These are phyloP conservation scores for Debaryomycetaceae sp. DNA, from an alignment of 1,139 yeast species.

Conservation along the genomic window DNA sequence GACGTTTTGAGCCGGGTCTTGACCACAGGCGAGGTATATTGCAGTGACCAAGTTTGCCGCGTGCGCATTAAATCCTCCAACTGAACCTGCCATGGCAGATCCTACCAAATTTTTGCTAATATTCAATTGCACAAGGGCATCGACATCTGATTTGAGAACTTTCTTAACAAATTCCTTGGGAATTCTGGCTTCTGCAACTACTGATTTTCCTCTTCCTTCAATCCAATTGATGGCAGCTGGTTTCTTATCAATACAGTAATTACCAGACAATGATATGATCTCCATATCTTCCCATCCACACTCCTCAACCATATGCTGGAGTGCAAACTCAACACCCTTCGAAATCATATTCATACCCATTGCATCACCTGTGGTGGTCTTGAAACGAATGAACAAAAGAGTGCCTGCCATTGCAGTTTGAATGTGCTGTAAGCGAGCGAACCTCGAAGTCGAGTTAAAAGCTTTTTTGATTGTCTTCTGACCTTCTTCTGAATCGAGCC, in stretches of 20 bases:
- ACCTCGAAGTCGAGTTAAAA: slow-evolving; percentile 93
- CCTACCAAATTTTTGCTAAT: slow-evolving; percentile 88
- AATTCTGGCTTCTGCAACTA: slow-evolving; percentile 94
- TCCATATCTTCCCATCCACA: slow-evolving; percentile 95
- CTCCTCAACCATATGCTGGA: slow-evolving; percentile 80
- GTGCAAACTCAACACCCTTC: slow-evolving; percentile 89
- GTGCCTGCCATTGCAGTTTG: slow-evolving; percentile 97
- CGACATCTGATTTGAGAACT: slow-evolving; percentile 88
- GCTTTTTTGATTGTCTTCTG: slow-evolving; percentile 78
- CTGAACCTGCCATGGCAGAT: slow-evolving; percentile 97
- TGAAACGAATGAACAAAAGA: slow-evolving; percentile 80
- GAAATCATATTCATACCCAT: slow-evolving; percentile 99
- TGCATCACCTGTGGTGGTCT: slow-evolving; percentile 98
- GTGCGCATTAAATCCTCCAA: slow-evolving; percentile 98
- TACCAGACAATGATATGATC: slow-evolving; percentile 90
- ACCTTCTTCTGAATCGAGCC: slow-evolving; percentile 97
- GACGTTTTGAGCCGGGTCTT: slow-evolving; percentile 98
- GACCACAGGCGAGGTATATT: slow-evolving; percentile 90
- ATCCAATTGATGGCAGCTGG: slow-evolving; percentile 99
- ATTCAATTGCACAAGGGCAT: slow-evolving; percentile 87
- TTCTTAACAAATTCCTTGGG: slow-evolving; percentile 77
- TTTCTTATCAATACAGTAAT: slow-evolving; percentile 95
- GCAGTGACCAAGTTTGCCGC: slow-evolving; percentile 97
- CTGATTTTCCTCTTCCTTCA: slow-evolving; percentile 97
- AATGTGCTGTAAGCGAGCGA: slow-evolving; percentile 88